A percentile compares a stretch with the other conserved stretches of the same genome.
These are phyloP conservation scores for Thozetella sp. DNA, from an alignment of 495 filamentous ascomycete genomes.

Conservation along the genomic window DNA sequence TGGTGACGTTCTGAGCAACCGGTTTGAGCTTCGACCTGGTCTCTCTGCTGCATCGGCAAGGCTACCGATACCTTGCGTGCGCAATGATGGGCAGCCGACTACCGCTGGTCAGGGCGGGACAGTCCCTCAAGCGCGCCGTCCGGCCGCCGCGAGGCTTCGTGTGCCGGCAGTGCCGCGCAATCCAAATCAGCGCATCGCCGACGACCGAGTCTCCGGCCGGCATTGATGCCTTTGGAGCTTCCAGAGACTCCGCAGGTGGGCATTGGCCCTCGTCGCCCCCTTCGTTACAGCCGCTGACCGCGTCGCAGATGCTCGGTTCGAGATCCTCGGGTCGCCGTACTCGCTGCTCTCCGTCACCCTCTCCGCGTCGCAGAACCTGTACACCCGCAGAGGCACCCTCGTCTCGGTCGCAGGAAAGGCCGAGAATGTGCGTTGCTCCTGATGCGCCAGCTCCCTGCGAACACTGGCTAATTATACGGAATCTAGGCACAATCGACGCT, in stretches of 20 bases:
- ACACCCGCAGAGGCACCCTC: conserved; percentile 86
- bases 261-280: conserved; percentile 11
- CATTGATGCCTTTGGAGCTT: conserved; percentile 42
- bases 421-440: conserved; percentile 67
- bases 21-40: not conserved
- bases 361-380: conserved; percentile 89
- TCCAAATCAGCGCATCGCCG: conserved; percentile 56
- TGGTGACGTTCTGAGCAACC: not conserved
- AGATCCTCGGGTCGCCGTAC: conserved; percentile 85
- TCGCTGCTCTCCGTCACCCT: conserved; percentile 91
- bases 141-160: conserved; percentile 22
- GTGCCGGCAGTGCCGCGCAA: conserved; percentile 49
- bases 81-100: conserved; percentile 28
- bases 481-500: conserved; percentile 77
- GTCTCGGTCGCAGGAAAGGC: conserved; percentile 87
- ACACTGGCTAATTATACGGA: not conserved
- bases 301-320: conserved; percentile 82
- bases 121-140: conserved; percentile 8
- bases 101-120: conserved; percentile 19
- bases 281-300: conserved; percentile 10
- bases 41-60: not conserved
- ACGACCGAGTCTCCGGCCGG: conserved; percentile 47
- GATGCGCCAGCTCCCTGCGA: not conserved
- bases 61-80: conserved; percentile 7
- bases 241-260: conserved; percentile 39